phyloP scores from a whole-genome alignment of 1,139 yeast species.

The Kurtzmaniella quercitrusa region DNA sequence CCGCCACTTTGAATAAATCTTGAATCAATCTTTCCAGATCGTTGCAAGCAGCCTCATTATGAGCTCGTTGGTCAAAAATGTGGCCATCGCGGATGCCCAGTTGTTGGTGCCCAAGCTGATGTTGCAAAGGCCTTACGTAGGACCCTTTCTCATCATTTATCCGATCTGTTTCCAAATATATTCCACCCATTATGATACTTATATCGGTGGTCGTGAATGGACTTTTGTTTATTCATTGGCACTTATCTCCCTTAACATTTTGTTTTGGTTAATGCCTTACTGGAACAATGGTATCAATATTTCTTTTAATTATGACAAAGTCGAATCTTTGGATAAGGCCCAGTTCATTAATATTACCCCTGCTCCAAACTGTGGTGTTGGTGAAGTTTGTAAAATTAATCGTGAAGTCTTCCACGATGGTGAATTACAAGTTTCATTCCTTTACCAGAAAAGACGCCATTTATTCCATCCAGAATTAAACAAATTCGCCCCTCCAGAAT shows the following conservation, averaged over 20 bases:
- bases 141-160: slow-evolving; percentile 79
- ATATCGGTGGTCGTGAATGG: slow-evolving; percentile 80
- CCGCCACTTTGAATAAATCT: neutral
- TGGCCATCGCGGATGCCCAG: slow-evolving; percentile 60
- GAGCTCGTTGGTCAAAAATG: slow-evolving; percentile 48
- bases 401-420: slow-evolving; percentile 59
- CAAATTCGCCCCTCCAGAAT: slow-evolving; percentile 77
- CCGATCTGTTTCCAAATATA: slow-evolving; percentile 73
- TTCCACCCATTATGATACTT: slow-evolving; percentile 65
- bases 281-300: slow-evolving; percentile 81
- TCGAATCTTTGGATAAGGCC: slow-evolving; percentile 57
- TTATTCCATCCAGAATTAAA: slow-evolving; percentile 54
- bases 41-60: slow-evolving; percentile 13
- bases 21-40: neutral
- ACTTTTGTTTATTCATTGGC: slow-evolving; percentile 83
- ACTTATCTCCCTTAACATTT: slow-evolving; percentile 65
- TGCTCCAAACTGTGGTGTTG: slow-evolving; percentile 79
- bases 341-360: slow-evolving; percentile 73
- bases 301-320: slow-evolving; percentile 61
- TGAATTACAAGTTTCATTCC: slow-evolving; percentile 62
- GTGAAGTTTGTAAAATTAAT: slow-evolving; percentile 67
- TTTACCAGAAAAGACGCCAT: slow-evolving; percentile 91
- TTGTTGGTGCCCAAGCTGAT: slow-evolving; percentile 68
- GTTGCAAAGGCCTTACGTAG: slow-evolving; percentile 68
- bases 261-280: slow-evolving; percentile 88